Evolutionary conservation across 495 filamentous ascomycete species (phyloP).

Genomic region (Penicillium atrosanguineum): DNA sequence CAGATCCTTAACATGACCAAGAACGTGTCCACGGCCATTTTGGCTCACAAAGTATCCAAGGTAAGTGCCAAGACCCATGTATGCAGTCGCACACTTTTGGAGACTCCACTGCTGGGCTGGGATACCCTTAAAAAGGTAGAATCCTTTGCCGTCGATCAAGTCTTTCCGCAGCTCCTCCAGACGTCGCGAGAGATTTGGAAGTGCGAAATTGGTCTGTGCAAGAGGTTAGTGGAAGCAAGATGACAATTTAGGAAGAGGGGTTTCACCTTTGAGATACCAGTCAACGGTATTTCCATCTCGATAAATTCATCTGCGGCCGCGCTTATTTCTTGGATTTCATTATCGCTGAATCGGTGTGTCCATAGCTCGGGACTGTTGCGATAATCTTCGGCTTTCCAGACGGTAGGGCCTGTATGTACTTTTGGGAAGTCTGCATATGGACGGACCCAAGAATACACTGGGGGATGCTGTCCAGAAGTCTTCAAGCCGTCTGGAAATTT

Average conservation of each 20-base stretch:
- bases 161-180: slow-evolving; percentile 62
- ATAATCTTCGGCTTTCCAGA: slow-evolving; percentile 77
- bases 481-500: slow-evolving; percentile 58
- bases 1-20: slow-evolving; percentile 89
- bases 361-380: slow-evolving; percentile 66
- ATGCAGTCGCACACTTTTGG: slow-evolving; percentile 77
- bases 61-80: slow-evolving; percentile 87
- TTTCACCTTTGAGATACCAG: slow-evolving; percentile 66
- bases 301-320: slow-evolving; percentile 67
- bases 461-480: slow-evolving; percentile 79
- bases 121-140: slow-evolving; percentile 84
- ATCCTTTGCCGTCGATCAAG: slow-evolving; percentile 80
- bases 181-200: slow-evolving; percentile 58
- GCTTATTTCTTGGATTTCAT: slow-evolving; percentile 69
- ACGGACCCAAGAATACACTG: slow-evolving; percentile 61
- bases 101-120: slow-evolving; percentile 75
- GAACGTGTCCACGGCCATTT: slow-evolving; percentile 82
- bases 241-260: neutral
- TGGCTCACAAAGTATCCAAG: slow-evolving; percentile 84
- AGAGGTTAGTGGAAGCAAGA: neutral
- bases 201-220: slow-evolving; percentile 46
- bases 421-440: slow-evolving; percentile 74
- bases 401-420: slow-evolving; percentile 68
- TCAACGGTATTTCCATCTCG: slow-evolving; percentile 57
- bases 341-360: slow-evolving; percentile 65